Evolutionary conservation across 129 eudicot species (phyloP).

Genomic region (Smallanthus sonchifolius): DNA sequence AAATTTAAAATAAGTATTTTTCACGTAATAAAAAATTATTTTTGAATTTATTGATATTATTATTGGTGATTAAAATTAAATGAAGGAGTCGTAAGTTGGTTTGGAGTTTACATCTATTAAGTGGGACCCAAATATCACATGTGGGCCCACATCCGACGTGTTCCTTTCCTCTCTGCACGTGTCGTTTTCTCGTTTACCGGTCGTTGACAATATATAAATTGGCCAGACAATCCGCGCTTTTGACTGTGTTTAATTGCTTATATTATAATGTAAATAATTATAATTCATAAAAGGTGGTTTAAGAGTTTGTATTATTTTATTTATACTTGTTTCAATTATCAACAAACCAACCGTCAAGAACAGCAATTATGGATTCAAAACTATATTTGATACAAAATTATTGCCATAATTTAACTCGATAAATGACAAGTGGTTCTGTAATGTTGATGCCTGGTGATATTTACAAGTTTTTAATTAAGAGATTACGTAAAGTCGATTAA

Average conservation of each 20-base stretch:
- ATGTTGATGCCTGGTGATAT: not conserved
- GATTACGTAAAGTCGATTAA: not conserved
- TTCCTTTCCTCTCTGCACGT: conserved; percentile 38
- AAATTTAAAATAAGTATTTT: no score
- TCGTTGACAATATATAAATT: not conserved
- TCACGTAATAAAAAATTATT: no score
- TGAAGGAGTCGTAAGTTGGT: no score
- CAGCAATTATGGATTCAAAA: not conserved
- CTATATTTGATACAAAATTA: no score
- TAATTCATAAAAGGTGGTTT: not conserved
- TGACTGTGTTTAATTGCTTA: not conserved
- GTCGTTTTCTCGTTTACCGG: conserved; percentile 32
- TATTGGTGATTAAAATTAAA: no score
- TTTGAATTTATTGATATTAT: no score
- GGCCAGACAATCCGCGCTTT: not conserved
- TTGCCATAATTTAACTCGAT: not conserved
- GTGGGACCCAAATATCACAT: not conserved
- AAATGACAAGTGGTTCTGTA: not conserved
- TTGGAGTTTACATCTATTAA: no score
- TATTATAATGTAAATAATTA: no score
- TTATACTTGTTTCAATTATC: not conserved
- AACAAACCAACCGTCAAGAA: not conserved
- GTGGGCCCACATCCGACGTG: conserved; percentile 35
- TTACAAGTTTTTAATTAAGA: no score
- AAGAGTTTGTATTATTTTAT: not conserved